A percentile compares a stretch with the other conserved stretches of the same genome.
Evolutionary conservation across 129 eudicot genomes (phyloP).

Genomic region (Mikania micrantha): DNA sequence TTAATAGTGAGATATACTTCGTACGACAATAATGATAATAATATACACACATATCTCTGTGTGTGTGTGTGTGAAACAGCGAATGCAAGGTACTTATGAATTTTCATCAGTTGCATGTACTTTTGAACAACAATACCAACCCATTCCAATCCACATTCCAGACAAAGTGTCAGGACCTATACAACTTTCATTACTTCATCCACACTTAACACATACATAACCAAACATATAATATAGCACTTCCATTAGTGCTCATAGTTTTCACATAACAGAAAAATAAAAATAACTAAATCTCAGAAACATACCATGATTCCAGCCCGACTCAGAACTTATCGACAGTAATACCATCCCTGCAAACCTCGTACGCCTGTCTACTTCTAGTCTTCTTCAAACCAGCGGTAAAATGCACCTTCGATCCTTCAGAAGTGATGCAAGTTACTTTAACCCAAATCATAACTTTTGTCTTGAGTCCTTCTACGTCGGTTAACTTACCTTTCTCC

Average conservation of each 20-base stretch:
- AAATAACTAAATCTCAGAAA: neutral
- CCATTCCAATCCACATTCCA: no score
- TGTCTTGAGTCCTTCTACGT: constrained; percentile 83
- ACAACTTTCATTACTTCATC: neutral
- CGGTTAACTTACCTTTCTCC: constrained; percentile 77
- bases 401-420: constrained; percentile 63
- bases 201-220: neutral
- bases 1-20: no score
- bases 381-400: constrained; percentile 77
- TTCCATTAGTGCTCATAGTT: neutral
- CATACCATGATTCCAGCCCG: neutral
- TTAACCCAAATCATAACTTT: constrained; percentile 84
- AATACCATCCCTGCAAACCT: constrained; percentile 67
- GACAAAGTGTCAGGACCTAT: no score
- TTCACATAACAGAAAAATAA: neutral
- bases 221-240: neutral
- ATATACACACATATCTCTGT: no score
- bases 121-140: no score
- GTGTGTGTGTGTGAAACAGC: no score
- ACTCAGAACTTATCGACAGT: constrained; percentile 58
- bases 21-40: no score
- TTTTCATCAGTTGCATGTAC: no score
- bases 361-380: constrained; percentile 66
- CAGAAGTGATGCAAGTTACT: constrained; percentile 60
- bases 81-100: no score